Evolutionary conservation across 148 eudicot species (phyloP).

Genomic region (Cornus kousa): DNA sequence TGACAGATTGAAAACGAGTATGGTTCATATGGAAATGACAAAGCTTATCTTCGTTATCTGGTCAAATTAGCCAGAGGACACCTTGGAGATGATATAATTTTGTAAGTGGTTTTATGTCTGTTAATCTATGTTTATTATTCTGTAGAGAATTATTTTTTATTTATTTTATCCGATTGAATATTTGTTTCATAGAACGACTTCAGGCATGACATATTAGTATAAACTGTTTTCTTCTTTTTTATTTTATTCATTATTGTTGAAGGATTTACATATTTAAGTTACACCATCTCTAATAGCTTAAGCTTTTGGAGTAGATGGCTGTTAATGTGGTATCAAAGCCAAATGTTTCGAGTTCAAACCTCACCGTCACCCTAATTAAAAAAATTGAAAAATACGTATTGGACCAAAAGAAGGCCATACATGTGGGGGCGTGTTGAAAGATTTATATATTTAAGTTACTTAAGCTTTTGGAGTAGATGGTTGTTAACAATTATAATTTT

Average conservation of each 20-base stretch:
- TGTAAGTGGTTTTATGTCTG: slow-evolving; percentile 49
- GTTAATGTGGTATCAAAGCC: too few relatives aligned
- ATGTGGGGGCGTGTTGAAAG: too few relatives aligned
- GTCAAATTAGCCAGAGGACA: slow-evolving; percentile 62
- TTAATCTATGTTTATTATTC: neutral
- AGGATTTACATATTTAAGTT: too few relatives aligned
- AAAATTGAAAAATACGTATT: too few relatives aligned
- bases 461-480: too few relatives aligned
- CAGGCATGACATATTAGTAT: neutral
- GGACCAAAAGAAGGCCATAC: too few relatives aligned
- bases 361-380: too few relatives aligned
- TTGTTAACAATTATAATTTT: neutral
- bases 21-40: slow-evolving; percentile 91
- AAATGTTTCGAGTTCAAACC: too few relatives aligned
- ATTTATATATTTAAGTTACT: too few relatives aligned
- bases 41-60: slow-evolving; percentile 75
- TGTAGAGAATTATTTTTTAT: too few relatives aligned
- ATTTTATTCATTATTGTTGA: neutral
- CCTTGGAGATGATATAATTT: slow-evolving; percentile 63
- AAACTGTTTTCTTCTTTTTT: neutral
- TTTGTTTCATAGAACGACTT: neutral
- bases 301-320: too few relatives aligned
- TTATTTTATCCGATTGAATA: neutral
- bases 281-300: too few relatives aligned
- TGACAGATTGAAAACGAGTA: slow-evolving; percentile 93